Evolutionary conservation across 768 basidiomycete genomes (phyloP), one percentile per base, ranked within the genome.

Genomic region (Sporobolomyces roseus): DNA sequence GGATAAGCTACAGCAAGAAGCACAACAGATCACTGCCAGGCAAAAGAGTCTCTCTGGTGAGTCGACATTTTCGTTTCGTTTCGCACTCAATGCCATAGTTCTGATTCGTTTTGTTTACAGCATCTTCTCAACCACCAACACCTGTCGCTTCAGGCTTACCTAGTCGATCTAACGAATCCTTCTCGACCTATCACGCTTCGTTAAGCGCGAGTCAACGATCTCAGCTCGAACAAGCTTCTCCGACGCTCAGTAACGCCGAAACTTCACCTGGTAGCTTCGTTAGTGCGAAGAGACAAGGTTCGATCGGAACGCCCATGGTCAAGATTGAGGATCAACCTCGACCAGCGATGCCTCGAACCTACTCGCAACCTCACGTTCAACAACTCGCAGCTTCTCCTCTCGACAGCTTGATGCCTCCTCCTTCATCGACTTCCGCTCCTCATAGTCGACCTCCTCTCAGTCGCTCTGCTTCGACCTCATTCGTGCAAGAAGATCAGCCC

Each of bases 171-270:
- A 29, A 33, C 45, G 63, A 64, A 23, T 32, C 63, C 10, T 29
- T 35, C 54, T 35, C 29, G 23, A 21, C 1, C 12, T 65, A 58
- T 36, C 45, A 49, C 35, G 63, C 63, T 10, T 32, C n/a, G 23
- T 41, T 64, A 30, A 27, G 25, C 35, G 48, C 55, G 25, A 56
- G 25, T 16, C 63, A 65, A 46, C 55, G 48, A 19, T 19, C 63
- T 19, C 63, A 65, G 36, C 46, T 49, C 23, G 32, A 54, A 21
- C 54, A 58, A 32, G 35, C 25, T 9, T 30, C 13, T 19, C 16
- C n/a, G 1, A 6, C 8, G 2, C 27, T 27, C 45, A 6, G 25
- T 55, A 17, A 52, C 13, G n/a, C 32, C 53, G 43, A 35, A n/a
- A n/a, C n/a, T n/a, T n/a, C n/a, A n/a, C n/a, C n/a, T n/a, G n/a